phyloP scores from a whole-genome alignment of 116 monocot genomes.

The Phalaenopsis hybrid region DNA sequence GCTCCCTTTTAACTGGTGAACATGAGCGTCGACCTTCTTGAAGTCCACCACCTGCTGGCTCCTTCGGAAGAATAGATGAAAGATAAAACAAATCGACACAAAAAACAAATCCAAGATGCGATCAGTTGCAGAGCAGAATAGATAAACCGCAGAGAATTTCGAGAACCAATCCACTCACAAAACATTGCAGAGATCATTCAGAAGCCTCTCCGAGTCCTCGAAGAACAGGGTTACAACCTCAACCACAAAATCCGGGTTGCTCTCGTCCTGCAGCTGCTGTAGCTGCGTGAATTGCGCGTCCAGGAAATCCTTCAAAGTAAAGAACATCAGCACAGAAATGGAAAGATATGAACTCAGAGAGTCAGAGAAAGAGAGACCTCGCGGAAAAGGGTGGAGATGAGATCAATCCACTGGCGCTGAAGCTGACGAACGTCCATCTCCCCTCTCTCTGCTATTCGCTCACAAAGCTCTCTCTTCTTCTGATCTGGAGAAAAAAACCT shows the following conservation, averaged over 20 bases:
- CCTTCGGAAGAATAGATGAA: conserved; percentile 2
- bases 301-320: conserved; percentile 30
- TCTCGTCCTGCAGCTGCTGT: conserved; percentile 45
- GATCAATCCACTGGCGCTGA: conserved; percentile 33
- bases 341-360: background rate
- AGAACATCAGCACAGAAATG: background rate
- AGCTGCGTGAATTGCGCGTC: conserved; percentile 38
- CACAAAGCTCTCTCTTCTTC: background rate
- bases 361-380: conserved; percentile 17
- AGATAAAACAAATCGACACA: background rate
- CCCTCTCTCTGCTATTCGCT: background rate
- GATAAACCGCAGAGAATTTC: background rate
- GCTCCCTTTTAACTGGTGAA: conserved; percentile 53
- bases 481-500: background rate
- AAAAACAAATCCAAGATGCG: background rate
- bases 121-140: background rate
- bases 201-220: conserved; percentile 32
- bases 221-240: conserved; percentile 46
- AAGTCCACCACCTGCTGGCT: conserved; percentile 35
- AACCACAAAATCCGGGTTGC: conserved; percentile 30
- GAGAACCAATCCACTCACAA: conserved; percentile 16
- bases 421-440: conserved; percentile 27
- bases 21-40: conserved; percentile 27
- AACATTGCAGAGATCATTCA: conserved; percentile 20
- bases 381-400: conserved; percentile 26